A percentile compares a stretch with the other conserved stretches of the same genome.
Evolutionary conservation across 179 eudicot species (phyloP).

Genomic region (Gypsophila paniculata): DNA sequence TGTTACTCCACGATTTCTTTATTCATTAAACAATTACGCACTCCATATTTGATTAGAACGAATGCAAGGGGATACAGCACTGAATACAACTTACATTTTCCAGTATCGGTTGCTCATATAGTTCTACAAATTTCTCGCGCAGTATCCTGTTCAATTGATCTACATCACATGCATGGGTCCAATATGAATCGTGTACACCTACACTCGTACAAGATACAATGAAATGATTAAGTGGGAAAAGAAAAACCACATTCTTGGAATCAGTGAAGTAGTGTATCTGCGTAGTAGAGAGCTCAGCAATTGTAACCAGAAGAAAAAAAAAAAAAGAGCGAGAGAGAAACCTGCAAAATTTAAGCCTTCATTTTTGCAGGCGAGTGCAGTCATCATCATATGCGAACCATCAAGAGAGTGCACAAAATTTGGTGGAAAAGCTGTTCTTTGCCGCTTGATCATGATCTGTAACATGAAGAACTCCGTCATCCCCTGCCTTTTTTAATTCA

Average conservation of each 20-base stretch:
- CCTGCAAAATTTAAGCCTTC: conserved; percentile 96
- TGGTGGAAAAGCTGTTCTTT: conserved; percentile 94
- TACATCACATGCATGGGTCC: conserved; percentile 98
- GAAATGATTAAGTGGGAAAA: conserved; percentile 9
- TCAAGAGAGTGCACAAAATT: conserved; percentile 97
- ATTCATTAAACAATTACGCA: neutral
- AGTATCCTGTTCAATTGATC: conserved; percentile 72
- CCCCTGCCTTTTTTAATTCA: neutral
- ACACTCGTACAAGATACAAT: conserved; percentile 11
- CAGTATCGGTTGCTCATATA: conserved; percentile 76
- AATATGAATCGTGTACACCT: conserved; percentile 99
- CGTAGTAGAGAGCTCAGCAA: neutral
- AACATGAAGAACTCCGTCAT: conserved; percentile 3
- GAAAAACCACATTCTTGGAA: neutral
- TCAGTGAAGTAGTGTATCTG: neutral
- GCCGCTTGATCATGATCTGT: conserved; percentile 79
- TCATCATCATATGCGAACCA: conserved; percentile 99
- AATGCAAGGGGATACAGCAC: neutral
- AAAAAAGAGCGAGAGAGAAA: conserved; percentile 5
- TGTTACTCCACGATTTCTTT: neutral
- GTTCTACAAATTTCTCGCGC: conserved; percentile 89
- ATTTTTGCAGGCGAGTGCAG: conserved; percentile 85
- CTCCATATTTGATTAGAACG: neutral
- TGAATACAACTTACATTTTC: conserved; percentile 63
- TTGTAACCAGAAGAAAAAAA: neutral